Evolutionary conservation across 1,284 basidiomycete genomes (phyloP).

Genomic region (Ceratobasidium sp.): DNA sequence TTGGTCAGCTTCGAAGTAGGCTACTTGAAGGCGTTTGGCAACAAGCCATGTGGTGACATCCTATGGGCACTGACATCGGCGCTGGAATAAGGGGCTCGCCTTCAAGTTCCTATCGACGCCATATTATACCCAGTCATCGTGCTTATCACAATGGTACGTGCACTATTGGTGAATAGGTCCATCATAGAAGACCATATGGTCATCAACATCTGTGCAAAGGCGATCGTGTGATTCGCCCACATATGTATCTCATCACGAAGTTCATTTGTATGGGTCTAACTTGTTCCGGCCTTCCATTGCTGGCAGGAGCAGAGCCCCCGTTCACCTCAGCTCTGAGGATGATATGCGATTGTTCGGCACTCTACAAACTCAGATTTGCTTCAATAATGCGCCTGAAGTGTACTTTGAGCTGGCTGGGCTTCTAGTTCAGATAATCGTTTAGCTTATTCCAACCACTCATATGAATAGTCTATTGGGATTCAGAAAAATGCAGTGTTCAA

Average conservation of each 20-base stretch:
- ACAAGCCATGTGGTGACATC: not conserved
- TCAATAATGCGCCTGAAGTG: no score
- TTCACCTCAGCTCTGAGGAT: not conserved
- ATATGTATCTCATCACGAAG: constrained; percentile 15
- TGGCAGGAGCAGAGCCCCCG: not conserved
- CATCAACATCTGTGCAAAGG: not conserved
- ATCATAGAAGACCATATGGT: constrained; percentile 8
- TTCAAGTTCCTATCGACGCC: not conserved
- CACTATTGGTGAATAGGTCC: no score
- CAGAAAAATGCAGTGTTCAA: no score
- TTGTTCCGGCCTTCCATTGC: not conserved
- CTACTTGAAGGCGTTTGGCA: not conserved
- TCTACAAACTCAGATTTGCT: not conserved
- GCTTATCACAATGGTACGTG: no score
- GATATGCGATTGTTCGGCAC: not conserved
- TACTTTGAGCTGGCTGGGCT: no score
- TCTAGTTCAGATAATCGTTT: no score
- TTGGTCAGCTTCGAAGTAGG: not conserved
- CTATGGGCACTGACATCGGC: not conserved
- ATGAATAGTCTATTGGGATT: no score
- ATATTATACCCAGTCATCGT: not conserved
- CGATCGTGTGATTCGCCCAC: not conserved
- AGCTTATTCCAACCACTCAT: no score
- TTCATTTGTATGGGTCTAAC: constrained; percentile 8
- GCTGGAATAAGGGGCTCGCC: not conserved